These are phyloP conservation scores for Mortierella sp. DNA, from an alignment of 371 early-diverging fungal species.

Conservation along the genomic window DNA sequence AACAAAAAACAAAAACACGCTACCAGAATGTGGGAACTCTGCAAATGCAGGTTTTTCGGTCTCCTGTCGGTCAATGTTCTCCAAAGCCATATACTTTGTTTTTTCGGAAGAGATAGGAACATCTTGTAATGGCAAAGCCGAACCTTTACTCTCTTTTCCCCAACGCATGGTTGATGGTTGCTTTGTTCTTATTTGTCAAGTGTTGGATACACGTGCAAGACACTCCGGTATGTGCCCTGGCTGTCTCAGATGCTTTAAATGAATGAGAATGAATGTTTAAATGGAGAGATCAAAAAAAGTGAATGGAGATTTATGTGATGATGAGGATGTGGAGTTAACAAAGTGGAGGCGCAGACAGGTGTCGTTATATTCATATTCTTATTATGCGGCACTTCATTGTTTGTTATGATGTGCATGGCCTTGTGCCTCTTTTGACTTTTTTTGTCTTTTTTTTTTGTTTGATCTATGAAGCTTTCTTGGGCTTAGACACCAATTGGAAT, in stretches of 20 bases:
- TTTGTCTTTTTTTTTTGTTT: too few relatives aligned
- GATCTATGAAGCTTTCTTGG: too few relatives aligned
- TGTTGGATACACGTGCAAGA: too few relatives aligned
- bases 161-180: conserved; percentile 15
- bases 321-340: background rate
- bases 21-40: background rate
- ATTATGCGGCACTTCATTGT: background rate
- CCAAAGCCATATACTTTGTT: background rate
- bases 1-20: background rate
- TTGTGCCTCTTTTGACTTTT: too few relatives aligned
- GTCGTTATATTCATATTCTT: background rate
- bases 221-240: too few relatives aligned
- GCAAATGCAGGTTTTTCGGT: background rate
- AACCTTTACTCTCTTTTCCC: conserved; percentile 13
- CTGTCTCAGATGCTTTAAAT: too few relatives aligned
- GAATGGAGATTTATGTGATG: too few relatives aligned
- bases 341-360: background rate
- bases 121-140: conserved; percentile 14
- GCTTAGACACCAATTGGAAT: too few relatives aligned
- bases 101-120: background rate
- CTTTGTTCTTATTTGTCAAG: too few relatives aligned
- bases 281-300: too few relatives aligned
- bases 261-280: too few relatives aligned
- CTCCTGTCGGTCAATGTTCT: background rate
- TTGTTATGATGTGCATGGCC: background rate